A percentile compares a stretch with the other conserved stretches of the same genome.
Evolutionary conservation across 2,329 filamentous ascomycete species (phyloP).

Genomic region (Ceratocystis albifundus): DNA sequence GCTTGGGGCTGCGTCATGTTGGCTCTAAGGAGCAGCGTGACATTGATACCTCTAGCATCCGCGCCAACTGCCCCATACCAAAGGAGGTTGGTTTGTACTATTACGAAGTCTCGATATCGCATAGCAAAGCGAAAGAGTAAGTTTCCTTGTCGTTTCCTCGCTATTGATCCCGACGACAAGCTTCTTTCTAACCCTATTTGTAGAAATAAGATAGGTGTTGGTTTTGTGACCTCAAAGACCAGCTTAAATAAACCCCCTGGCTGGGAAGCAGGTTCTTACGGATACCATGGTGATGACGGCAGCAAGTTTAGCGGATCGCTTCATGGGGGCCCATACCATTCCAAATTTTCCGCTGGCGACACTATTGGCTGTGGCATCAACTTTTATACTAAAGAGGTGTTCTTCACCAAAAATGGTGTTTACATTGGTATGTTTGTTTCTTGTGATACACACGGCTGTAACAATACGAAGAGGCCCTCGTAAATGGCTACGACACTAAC

Average conservation of each 20-base stretch:
- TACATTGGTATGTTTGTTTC: constrained; percentile 38
- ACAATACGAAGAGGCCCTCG: too few relatives aligned
- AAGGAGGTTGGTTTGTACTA: constrained; percentile 89
- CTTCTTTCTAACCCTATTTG: neutral
- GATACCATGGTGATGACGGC: constrained; percentile 58
- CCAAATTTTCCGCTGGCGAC: constrained; percentile 45
- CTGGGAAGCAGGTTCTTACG: constrained; percentile 58
- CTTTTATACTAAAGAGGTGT: constrained; percentile 51
- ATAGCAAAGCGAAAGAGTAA: constrained; percentile 45
- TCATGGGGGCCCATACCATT: constrained; percentile 46
- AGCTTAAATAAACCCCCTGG: constrained; percentile 45
- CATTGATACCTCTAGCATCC: constrained; percentile 69
- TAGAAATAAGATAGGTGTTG: constrained; percentile 41
- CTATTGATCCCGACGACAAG: neutral
- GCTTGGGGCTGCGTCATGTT: constrained; percentile 56
- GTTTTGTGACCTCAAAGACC: constrained; percentile 7
- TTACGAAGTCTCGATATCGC: constrained; percentile 56
- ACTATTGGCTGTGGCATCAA: constrained; percentile 56
- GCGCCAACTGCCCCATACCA: constrained; percentile 78
- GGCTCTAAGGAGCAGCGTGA: constrained; percentile 36
- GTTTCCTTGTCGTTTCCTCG: constrained; percentile 24
- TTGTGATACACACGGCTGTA: too few relatives aligned
- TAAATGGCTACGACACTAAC: constrained; percentile 24
- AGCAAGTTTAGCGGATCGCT: constrained; percentile 47
- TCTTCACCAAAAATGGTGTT: constrained; percentile 56